Conservation (phyloP, 169 alveolate species). For the Plasmodium yoelii region DNA sequence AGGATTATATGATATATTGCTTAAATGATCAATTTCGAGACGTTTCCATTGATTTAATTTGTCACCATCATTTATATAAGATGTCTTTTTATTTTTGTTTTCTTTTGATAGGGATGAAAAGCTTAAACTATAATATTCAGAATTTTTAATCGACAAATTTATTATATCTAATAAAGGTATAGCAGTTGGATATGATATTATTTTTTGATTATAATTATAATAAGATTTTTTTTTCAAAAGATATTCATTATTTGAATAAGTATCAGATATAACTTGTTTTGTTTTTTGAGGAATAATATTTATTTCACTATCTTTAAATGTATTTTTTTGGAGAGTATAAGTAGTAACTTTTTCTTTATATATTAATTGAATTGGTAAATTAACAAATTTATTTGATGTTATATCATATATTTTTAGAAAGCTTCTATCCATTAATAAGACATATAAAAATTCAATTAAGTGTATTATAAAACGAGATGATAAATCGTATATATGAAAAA, state of each 20-base stretch:
- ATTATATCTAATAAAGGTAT: constrained; percentile 40
- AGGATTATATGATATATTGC: not conserved
- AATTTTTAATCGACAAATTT: constrained; percentile 27
- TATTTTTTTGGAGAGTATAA: constrained; percentile 8
- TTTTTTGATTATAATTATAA: constrained; percentile 9
- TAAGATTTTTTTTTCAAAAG: constrained; percentile 10
- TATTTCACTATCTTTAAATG: not conserved
- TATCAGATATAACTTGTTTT: not conserved
- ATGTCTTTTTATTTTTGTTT: not conserved
- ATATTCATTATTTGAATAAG: not conserved
- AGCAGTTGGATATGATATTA: constrained; percentile 18
- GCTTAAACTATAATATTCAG: constrained; percentile 16
- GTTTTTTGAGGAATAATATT: not conserved
- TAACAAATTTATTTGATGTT: constrained; percentile 39
- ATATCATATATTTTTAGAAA: constrained; percentile 45
- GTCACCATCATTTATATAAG: not conserved
- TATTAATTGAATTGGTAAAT: constrained; percentile 52
- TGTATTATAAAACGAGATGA: constrained; percentile 57
- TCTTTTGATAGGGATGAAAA: constrained; percentile 10
- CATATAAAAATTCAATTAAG: constrained; percentile 58
- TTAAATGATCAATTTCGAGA: not conserved
- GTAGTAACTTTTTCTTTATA: constrained; percentile 38
- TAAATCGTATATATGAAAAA: constrained; percentile 65
- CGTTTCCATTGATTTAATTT: too few species aligned
- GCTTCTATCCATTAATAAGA: constrained; percentile 47